Percentiles rank a stretch among this genome's conserved stretches.
These are phyloP conservation scores for Helotiales sp. DNA, from an alignment of 2,329 filamentous ascomycete species.

Conservation along the genomic window DNA sequence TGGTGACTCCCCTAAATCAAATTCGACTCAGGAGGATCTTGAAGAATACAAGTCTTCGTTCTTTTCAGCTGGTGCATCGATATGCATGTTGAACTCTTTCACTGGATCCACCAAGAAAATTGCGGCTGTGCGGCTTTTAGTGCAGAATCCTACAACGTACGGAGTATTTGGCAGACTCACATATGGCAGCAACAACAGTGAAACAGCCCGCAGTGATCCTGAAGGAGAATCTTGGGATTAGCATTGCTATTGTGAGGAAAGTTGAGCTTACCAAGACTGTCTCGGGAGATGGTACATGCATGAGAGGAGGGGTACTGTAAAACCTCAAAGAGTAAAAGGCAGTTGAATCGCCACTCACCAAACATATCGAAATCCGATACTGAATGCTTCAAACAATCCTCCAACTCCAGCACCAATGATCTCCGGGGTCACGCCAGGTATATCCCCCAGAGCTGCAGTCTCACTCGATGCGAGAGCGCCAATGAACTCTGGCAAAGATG, in stretches of 20 bases:
- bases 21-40: too few species aligned
- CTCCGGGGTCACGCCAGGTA: conserved; percentile 42
- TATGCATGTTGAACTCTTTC: conserved; percentile 47
- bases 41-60: conserved; percentile 42
- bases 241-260: too few species aligned
- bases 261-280: too few species aligned
- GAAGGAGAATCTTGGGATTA: too few species aligned
- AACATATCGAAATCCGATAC: conserved; percentile 42
- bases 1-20: too few species aligned
- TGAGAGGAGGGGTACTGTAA: too few species aligned
- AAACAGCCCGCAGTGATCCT: conserved; percentile 44
- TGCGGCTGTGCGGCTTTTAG: conserved; percentile 16
- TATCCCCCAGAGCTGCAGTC: conserved; percentile 33
- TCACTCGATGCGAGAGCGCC: conserved; percentile 39
- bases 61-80: conserved; percentile 47
- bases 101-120: conserved; percentile 44
- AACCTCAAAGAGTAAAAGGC: too few species aligned
- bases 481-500: conserved; percentile 39
- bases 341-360: too few species aligned
- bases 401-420: conserved; percentile 41
- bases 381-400: conserved; percentile 42
- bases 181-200: conserved; percentile 37
- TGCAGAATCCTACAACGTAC: not conserved
- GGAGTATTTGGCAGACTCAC: conserved; percentile 11
- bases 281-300: too few species aligned